phyloP scores from a whole-genome alignment of 2,329 filamentous ascomycete species.

The Trichoderma aggressivum region DNA sequence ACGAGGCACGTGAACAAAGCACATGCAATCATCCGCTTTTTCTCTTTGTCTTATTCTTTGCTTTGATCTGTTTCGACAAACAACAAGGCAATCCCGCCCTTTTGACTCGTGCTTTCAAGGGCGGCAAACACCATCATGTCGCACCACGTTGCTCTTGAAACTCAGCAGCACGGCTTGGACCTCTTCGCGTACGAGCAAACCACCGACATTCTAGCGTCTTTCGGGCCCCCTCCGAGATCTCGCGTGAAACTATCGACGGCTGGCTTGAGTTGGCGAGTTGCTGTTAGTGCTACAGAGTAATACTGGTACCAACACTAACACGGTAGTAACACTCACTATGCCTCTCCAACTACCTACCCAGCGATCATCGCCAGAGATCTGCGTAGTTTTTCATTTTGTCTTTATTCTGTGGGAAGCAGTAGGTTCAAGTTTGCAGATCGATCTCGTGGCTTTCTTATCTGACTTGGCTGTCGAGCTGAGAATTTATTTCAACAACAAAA shows the following conservation, averaged over 20 bases:
- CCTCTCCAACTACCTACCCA: background rate
- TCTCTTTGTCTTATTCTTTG: background rate
- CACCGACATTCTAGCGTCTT: background rate
- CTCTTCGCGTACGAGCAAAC: background rate
- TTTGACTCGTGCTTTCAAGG: background rate
- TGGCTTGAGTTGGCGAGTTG: background rate
- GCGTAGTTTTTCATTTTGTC: background rate
- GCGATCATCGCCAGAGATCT: background rate
- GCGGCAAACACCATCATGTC: background rate
- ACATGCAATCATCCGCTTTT: background rate
- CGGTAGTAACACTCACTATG: no score
- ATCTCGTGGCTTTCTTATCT: background rate
- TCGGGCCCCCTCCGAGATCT: background rate
- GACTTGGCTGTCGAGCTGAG: background rate
- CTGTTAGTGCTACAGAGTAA: background rate
- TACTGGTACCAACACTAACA: background rate
- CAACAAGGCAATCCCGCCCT: background rate
- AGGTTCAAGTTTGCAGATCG: background rate
- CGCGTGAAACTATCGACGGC: background rate
- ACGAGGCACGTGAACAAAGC: background rate
- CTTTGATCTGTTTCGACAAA: background rate
- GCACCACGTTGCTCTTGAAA: slow-evolving; percentile 10
- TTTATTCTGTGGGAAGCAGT: background rate
- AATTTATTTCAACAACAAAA: background rate
- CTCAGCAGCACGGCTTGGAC: background rate